Percentiles rank a stretch among this genome's conserved stretches.
Conservation (phyloP, 164 flowering plant species). For the Dillenia suffruticosa region DNA sequence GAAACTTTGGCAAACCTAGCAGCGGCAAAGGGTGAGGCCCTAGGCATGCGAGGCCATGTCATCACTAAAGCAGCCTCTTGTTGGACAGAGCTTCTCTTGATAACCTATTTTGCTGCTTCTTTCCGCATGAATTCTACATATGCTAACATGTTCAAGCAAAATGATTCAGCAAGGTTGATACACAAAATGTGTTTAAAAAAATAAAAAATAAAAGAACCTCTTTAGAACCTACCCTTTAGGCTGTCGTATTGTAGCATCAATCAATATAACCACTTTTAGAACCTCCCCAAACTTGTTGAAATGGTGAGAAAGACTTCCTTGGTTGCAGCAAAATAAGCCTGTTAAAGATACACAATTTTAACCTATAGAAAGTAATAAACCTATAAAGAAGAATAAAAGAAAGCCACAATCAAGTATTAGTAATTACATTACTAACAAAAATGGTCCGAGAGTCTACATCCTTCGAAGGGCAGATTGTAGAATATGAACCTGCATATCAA, state of each 20-base stretch:
- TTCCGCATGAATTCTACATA: conserved; percentile 81
- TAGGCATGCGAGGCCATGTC: conserved; percentile 55
- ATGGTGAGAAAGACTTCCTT: conserved; percentile 92
- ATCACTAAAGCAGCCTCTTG: conserved; percentile 37
- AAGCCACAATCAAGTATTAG: neutral
- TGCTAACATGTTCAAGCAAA: conserved; percentile 62
- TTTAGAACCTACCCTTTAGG: conserved; percentile 68
- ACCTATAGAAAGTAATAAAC: neutral
- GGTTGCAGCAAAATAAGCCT: conserved; percentile 98
- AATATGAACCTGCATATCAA: conserved; percentile 44
- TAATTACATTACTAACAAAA: conserved; percentile 79
- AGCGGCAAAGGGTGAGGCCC: conserved; percentile 49
- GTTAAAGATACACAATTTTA: neutral
- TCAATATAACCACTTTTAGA: conserved; percentile 70
- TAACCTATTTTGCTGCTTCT: conserved; percentile 90
- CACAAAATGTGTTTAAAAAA: neutral
- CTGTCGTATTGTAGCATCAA: conserved; percentile 85
- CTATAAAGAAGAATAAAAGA: neutral
- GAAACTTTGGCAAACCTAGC: conserved; percentile 47
- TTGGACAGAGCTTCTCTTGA: conserved; percentile 43
- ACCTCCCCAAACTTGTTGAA: conserved; percentile 94
- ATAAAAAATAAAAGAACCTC: neutral
- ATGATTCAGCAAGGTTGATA: conserved; percentile 3
- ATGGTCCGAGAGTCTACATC: conserved; percentile 86
- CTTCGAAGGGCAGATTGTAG: conserved; percentile 50